Evolutionary conservation across 106 monocot species (phyloP).

Genomic region (Hemerocallis citrina): DNA sequence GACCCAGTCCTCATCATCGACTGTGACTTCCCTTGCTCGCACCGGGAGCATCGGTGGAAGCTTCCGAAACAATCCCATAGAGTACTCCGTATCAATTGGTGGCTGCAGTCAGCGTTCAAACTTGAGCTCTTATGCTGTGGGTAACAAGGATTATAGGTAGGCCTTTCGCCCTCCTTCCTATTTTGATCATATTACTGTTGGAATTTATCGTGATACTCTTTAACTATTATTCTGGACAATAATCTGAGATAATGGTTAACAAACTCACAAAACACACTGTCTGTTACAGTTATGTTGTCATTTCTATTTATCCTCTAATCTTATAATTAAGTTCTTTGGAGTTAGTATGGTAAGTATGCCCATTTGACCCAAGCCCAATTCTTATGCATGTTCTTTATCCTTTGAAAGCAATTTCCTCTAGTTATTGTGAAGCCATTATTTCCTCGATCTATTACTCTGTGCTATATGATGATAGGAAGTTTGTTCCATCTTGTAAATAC

Average conservation of each 20-base stretch:
- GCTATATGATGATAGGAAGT: too few relatives aligned
- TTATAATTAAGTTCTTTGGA: too few relatives aligned
- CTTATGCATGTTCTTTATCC: too few relatives aligned
- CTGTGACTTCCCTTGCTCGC: constrained; percentile 27
- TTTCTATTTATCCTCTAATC: neutral
- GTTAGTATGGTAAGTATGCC: too few relatives aligned
- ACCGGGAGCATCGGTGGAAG: constrained; percentile 3
- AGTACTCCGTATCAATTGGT: constrained; percentile 7
- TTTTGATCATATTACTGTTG: neutral
- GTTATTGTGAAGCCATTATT: too few relatives aligned
- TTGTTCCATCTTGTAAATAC: too few relatives aligned
- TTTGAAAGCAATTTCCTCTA: too few relatives aligned
- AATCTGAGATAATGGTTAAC: neutral
- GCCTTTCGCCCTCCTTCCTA: neutral
- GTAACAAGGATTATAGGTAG: constrained; percentile 23
- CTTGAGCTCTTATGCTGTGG: constrained; percentile 15
- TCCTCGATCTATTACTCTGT: too few relatives aligned
- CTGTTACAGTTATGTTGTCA: neutral
- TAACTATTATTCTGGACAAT: neutral
- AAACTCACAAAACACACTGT: neutral
- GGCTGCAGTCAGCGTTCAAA: neutral
- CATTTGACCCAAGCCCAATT: too few relatives aligned
- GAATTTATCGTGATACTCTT: neutral
- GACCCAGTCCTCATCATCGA: constrained; percentile 38
- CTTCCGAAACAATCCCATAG: constrained; percentile 7